Evolutionary conservation across 2,329 filamentous ascomycete species (phyloP), one percentile per base, ranked within the genome.

Genomic region (Pezicula radicicola): DNA sequence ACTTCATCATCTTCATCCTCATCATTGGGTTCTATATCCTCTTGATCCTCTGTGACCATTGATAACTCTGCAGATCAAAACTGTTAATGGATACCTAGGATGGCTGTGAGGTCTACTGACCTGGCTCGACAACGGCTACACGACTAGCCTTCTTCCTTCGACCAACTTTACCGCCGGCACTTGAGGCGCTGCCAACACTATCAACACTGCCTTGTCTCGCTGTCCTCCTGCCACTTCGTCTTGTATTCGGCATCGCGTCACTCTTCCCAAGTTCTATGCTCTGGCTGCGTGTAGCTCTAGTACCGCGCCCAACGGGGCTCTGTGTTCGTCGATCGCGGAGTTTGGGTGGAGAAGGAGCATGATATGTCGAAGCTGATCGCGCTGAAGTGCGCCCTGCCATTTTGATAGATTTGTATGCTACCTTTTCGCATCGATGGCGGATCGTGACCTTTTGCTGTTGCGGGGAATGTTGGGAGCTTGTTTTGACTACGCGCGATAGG

Each of bases 211-310:
- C 44, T 45, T 61, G 60, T 7, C 61, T 57, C n/a, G 48, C 30
- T 21, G 19, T 30, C 41, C 54, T 53, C 12, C 42, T 56, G 15
- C 25, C 37, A 30, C 27, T 21, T 30, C 48, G 37, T 25, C 21
- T 49, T 25, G 48, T 52, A 9, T 16, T 57, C 13, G n/a, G 27
- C 10, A 33, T 44, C 15, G 47, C 41, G 50, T 57, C 45, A 35
- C 33, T 50, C 6, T 56, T 54, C n/a, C 54, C 66, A 9, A 65
- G 53, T 37, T 72, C 68, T 18, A 65, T 65, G 57, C 71, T 74
- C 48, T 63, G 65, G 49, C 71, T 73, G 49, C 71, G 63, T 6
- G 70, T 71, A 19, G 66, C 56, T 46, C 71, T 56, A 6, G 57
- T 63, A 28, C 39, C 47, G 16, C 54, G 60, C 35, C 48, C 46